Percentiles rank a stretch among this genome's conserved stretches.
phyloP scores from a whole-genome alignment of 805 yeast genomes.

The Kuraishia ogatae region DNA sequence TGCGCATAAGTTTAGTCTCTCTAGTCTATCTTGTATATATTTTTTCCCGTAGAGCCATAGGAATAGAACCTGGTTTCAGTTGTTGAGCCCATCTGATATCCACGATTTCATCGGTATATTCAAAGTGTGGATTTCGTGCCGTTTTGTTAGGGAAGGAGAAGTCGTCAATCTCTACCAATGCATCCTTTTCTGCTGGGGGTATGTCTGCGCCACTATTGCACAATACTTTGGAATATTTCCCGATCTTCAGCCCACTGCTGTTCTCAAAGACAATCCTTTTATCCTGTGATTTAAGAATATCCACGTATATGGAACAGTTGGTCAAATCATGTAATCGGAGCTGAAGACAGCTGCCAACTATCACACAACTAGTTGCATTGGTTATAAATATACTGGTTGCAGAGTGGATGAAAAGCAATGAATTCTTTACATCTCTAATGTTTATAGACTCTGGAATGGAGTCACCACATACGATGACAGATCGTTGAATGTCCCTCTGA shows the following conservation, averaged over 20 bases:
- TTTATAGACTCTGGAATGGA: neutral
- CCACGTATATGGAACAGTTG: neutral
- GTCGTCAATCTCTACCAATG: conserved; percentile 16
- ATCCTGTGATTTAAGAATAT: neutral
- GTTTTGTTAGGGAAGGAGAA: conserved; percentile 15
- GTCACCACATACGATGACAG: neutral
- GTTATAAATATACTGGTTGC: neutral
- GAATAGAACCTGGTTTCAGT: neutral
- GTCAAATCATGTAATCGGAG: neutral
- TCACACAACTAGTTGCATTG: neutral
- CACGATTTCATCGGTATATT: neutral
- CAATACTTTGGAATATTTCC: neutral
- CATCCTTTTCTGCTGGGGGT: neutral
- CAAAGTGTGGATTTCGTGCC: conserved; percentile 12
- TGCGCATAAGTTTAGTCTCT: neutral
- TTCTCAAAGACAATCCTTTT: conserved; percentile 2
- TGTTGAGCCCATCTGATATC: neutral
- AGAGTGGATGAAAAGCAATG: neutral
- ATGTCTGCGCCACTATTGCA: neutral
- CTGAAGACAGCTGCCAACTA: conserved; percentile 1
- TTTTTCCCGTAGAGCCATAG: neutral
- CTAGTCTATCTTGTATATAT: neutral
- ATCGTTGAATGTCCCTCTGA: neutral
- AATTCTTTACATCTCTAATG: neutral
- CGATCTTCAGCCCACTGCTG: neutral